These are phyloP conservation scores for Talaromyces sp. DNA, from an alignment of 2,329 filamentous ascomycete species.

Conservation along the genomic window DNA sequence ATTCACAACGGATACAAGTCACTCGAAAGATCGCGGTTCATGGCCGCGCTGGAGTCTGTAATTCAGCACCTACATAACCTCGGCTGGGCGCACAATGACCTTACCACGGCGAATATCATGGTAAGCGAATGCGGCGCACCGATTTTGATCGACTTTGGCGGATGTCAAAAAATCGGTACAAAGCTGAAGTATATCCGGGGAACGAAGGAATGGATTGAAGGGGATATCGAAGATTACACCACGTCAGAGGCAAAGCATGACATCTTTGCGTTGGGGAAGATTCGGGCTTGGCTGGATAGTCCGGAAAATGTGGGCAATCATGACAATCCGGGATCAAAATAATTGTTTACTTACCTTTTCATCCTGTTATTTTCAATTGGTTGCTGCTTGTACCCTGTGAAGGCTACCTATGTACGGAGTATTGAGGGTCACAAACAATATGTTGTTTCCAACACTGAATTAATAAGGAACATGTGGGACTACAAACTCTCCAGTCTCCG, in stretches of 20 bases:
- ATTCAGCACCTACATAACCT: slow-evolving; percentile 75
- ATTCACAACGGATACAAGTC: not conserved
- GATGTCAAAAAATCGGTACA: not conserved
- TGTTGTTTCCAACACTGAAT: not conserved
- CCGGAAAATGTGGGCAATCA: too few relatives aligned
- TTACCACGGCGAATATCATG: slow-evolving; percentile 89
- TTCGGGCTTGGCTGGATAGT: not conserved
- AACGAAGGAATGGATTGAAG: not conserved
- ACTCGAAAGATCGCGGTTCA: not conserved
- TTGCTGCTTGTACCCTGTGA: too few relatives aligned
- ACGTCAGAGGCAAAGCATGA: not conserved
- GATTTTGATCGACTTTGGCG: slow-evolving; percentile 14
- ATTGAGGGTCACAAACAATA: too few relatives aligned
- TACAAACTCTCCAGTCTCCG: too few relatives aligned
- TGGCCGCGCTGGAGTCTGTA: slow-evolving; percentile 38
- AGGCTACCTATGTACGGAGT: too few relatives aligned
- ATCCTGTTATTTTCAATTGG: too few relatives aligned
- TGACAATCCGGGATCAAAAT: not conserved
- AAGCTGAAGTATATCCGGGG: not conserved
- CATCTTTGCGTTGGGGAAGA: not conserved
- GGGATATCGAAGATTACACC: not conserved
- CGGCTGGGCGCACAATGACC: slow-evolving; percentile 83
- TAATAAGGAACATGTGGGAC: too few relatives aligned
- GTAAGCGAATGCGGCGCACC: slow-evolving; percentile 46
- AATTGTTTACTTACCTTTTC: not conserved